Conservation (phyloP, 2,329 filamentous ascomycete species). For the Aspergillus alliaceus region DNA sequence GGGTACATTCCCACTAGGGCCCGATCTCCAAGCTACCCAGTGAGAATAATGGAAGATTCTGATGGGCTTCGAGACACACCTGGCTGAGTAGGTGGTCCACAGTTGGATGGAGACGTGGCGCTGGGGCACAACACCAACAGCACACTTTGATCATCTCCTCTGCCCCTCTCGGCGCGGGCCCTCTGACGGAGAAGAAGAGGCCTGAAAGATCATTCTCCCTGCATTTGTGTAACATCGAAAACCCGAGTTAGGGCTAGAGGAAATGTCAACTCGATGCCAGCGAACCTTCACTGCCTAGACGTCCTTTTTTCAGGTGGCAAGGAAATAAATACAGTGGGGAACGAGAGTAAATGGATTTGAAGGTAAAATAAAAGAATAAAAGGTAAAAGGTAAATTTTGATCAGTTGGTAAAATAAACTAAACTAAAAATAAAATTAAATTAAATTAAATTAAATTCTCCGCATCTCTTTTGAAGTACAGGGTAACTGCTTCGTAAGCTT, state of each 20-base stretch:
- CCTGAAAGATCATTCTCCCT: not conserved
- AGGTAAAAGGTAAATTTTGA: not conserved
- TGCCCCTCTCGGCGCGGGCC: not conserved
- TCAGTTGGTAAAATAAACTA: no score
- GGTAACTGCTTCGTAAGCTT: not conserved
- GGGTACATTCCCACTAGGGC: constrained; percentile 24
- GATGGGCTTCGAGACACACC: not conserved
- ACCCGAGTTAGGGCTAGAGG: not conserved
- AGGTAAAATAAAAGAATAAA: not conserved
- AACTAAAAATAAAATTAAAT: no score
- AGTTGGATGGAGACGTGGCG: constrained; percentile 2
- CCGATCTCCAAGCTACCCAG: constrained; percentile 7
- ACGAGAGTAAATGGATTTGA: no score
- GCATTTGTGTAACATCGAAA: not conserved
- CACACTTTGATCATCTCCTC: not conserved
- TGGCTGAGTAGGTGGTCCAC: not conserved
- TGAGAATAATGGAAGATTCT: not conserved
- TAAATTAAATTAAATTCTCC: no score
- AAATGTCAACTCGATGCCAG: not conserved
- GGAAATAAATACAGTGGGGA: no score
- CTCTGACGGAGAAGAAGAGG: not conserved
- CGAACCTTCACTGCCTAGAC: no score
- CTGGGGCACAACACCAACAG: not conserved
- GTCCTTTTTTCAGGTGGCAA: not conserved
- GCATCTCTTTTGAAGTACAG: not conserved